These are phyloP conservation scores for Fusarium fracticaudum DNA, from an alignment of 2,329 filamentous ascomycete genomes.

Conservation along the genomic window DNA sequence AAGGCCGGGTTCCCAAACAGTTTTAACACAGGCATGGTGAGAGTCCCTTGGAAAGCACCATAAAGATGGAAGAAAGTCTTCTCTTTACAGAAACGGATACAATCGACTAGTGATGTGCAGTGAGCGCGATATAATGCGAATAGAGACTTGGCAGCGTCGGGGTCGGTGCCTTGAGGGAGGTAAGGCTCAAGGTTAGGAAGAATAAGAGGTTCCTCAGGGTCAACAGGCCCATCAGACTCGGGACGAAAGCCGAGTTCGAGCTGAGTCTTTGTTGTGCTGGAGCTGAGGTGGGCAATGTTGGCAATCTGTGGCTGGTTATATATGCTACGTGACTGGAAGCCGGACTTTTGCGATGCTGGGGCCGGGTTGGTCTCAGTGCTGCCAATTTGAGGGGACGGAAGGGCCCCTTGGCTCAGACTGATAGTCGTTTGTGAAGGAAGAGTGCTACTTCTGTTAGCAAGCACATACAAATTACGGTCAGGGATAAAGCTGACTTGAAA, in stretches of 20 bases:
- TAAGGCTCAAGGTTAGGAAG: constrained; percentile 90
- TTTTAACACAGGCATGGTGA: constrained; percentile 97
- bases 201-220: constrained; percentile 74
- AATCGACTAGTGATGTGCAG: constrained; percentile 94
- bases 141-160: constrained; percentile 85
- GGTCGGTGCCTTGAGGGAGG: constrained; percentile 82
- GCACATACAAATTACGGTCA: neutral
- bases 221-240: constrained; percentile 60
- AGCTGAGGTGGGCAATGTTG: constrained; percentile 67
- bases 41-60: constrained; percentile 92
- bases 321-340: constrained; percentile 55
- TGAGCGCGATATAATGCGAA: constrained; percentile 91
- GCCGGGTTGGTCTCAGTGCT: constrained; percentile 34
- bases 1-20: constrained; percentile 83
- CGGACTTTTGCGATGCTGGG: constrained; percentile 12
- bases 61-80: constrained; percentile 97
- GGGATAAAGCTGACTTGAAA: constrained; percentile 56
- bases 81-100: constrained; percentile 94
- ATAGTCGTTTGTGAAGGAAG: constrained; percentile 46
- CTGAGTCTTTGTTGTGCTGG: constrained; percentile 65
- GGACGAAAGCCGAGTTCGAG: constrained; percentile 70
- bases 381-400: constrained; percentile 45
- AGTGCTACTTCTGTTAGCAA: constrained; percentile 46
- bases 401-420: constrained; percentile 39
- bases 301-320: constrained; percentile 68